Conservation (phyloP, 225 moss, liverwort and hornwort genomes). For the Rhytidiadelphus loreus region DNA sequence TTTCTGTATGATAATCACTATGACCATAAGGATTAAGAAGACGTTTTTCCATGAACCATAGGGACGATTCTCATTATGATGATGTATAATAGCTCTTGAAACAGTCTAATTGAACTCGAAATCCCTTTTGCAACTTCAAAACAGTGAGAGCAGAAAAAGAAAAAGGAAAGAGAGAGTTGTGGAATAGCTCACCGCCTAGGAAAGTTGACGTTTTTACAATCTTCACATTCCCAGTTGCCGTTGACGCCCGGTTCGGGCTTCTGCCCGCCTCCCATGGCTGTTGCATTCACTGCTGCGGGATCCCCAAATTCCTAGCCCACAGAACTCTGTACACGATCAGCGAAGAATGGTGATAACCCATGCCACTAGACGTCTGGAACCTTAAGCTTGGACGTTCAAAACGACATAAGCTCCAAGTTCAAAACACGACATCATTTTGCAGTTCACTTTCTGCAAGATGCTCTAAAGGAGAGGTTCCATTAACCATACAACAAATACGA, state of each 20-base stretch:
- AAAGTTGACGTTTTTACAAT: conserved; percentile 98
- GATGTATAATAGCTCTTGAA: neutral
- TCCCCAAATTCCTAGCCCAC: conserved; percentile 96
- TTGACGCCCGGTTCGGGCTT: conserved; percentile 93
- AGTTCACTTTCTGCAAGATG: neutral
- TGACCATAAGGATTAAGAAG: neutral
- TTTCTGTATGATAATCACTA: neutral
- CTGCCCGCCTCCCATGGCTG: conserved; percentile 97
- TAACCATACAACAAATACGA: neutral
- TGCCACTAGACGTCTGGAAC: neutral
- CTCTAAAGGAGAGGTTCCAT: neutral
- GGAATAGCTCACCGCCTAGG: conserved; percentile 70
- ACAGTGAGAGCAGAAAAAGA: neutral
- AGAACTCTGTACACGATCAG: conserved; percentile 51
- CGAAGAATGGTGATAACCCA: conserved; percentile 32
- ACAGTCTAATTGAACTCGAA: neutral
- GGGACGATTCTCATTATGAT: neutral
- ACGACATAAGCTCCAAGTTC: neutral
- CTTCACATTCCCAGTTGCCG: conserved; percentile 99
- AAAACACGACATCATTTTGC: neutral
- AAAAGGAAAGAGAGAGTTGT: neutral
- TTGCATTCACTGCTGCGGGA: conserved; percentile 97
- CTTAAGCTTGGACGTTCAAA: neutral
- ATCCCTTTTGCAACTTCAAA: neutral
- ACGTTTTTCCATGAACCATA: neutral